Base-by-base conservation (phyloP, 495 filamentous ascomycete genomes). In the Aspergillus carlsbadensis region DNA sequence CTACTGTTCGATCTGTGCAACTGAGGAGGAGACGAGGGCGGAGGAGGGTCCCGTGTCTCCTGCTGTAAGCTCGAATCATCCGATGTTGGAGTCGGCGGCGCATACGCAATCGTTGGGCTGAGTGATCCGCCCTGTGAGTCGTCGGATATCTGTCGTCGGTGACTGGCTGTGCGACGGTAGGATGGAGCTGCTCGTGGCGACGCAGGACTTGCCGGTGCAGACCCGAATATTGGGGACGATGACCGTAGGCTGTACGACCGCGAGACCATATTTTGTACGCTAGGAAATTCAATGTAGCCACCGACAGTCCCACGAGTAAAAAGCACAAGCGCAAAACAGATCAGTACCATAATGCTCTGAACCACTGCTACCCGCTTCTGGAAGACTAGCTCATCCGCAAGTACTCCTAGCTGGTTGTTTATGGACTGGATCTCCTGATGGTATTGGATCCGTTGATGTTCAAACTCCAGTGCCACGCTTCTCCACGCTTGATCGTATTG, bases 401-500 rank as follows among this genome's bases (percentile, higher is more conserved):
- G 79, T 21, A 97, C 79, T 55, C 84, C 87, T 41, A 98, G 81
- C 33, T 93, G 86, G n/a, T 82, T 68, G 59, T 81, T 87, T n/a
- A 98, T 76, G 14, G 91, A 90, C 41, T 87, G 75, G 43, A 95
- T 84, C 67, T 98, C 94, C 34, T 83, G 79, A 62, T 89, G 81
- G 22, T 87, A 87, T 62, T 90, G 87, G 57, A 92, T 83, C 24
- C 90, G 84, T 66, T 96, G 91, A 24, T 84, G 84, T 68, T 95
- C 91, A 33, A 98, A 87, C 39, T 94, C 92, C 56, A 96, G 84
- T 14, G 96, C 88, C 31, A 96, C 96, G 17, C 85, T 89, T 65
- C 95, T 93, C 91, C 94, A 96, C 20, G 97, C 87, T 62, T 96
- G 90, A 63, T 98, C 95, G 72, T 98, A 98, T 62, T 95, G 89